Percentiles rank a stretch among this genome's conserved stretches.
Conservation (phyloP, 805 yeast species). For the Saccharomycopsis olivae region DNA sequence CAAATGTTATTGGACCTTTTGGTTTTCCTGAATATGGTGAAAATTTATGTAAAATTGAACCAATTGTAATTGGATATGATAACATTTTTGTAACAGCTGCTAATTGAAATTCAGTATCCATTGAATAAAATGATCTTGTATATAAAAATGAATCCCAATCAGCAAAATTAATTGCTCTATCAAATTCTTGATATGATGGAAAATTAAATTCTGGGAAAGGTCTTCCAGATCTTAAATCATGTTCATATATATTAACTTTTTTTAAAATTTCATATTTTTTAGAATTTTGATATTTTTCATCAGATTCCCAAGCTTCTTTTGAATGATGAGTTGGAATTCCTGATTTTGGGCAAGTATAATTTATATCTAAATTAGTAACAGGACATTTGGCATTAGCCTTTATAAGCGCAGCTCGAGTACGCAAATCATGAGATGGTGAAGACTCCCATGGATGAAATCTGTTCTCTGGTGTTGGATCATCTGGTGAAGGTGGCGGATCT, state of each 20-base stretch:
- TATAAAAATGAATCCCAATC: slow-evolving; percentile 92
- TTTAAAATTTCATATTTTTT: slow-evolving; percentile 64
- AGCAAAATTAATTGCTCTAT: slow-evolving; percentile 62
- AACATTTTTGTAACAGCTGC: slow-evolving; percentile 93
- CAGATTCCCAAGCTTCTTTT: slow-evolving; percentile 79
- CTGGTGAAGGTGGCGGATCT: slow-evolving; percentile 54
- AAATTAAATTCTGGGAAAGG: slow-evolving; percentile 93
- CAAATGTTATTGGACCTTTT: slow-evolving; percentile 79
- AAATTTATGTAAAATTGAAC: slow-evolving; percentile 67
- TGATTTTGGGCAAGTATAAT: slow-evolving; percentile 82
- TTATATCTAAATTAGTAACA: slow-evolving; percentile 68
- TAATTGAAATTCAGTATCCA: slow-evolving; percentile 93
- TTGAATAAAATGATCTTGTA: slow-evolving; percentile 84
- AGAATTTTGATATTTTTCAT: slow-evolving; percentile 56
- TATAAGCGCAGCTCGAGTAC: slow-evolving; percentile 87
- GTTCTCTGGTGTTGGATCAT: slow-evolving; percentile 60
- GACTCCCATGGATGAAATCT: slow-evolving; percentile 86
- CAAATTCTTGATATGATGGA: slow-evolving; percentile 70
- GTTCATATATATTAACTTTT: slow-evolving; percentile 87
- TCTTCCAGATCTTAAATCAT: slow-evolving; percentile 88
- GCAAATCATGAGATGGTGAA: slow-evolving; percentile 77
- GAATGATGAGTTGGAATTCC: slow-evolving; percentile 97
- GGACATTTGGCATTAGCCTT: slow-evolving; percentile 86
- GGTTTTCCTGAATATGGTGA: slow-evolving; percentile 79
- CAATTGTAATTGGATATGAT: slow-evolving; percentile 87